Percentiles rank a stretch among this genome's conserved stretches.
These are phyloP conservation scores for Circinella umbellata DNA, from an alignment of 371 early-diverging fungal species.

Conservation along the genomic window DNA sequence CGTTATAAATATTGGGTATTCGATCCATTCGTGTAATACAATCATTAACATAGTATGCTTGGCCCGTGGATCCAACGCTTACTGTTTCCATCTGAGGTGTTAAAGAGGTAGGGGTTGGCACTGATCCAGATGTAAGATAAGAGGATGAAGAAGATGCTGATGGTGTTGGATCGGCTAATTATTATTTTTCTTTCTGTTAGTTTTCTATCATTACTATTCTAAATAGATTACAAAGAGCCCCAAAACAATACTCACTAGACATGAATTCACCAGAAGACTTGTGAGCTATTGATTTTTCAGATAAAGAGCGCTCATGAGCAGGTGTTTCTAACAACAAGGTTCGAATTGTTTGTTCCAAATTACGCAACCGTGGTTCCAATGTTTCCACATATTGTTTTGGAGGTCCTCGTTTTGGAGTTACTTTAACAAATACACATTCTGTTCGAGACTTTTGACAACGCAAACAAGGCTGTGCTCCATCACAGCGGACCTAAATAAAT, in stretches of 20 bases:
- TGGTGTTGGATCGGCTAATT: not conserved
- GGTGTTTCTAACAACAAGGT: slow-evolving; percentile 4
- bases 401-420: slow-evolving; percentile 49
- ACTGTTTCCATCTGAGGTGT: slow-evolving; percentile 15
- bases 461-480: slow-evolving; percentile 54
- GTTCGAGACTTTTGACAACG: slow-evolving; percentile 43
- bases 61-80: slow-evolving; percentile 36
- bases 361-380: slow-evolving; percentile 43
- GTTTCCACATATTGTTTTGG: slow-evolving; percentile 55
- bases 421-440: slow-evolving; percentile 48
- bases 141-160: slow-evolving; percentile 1
- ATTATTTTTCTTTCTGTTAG: too few relatives aligned
- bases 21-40: slow-evolving; percentile 33
- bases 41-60: slow-evolving; percentile 47
- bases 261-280: not conserved
- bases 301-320: not conserved
- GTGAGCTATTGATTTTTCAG: not conserved
- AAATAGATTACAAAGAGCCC: too few relatives aligned
- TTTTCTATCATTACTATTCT: too few relatives aligned
- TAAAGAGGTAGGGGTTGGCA: not conserved
- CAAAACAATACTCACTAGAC: not conserved
- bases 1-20: slow-evolving; percentile 25
- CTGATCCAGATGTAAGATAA: not conserved
- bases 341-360: slow-evolving; percentile 38
- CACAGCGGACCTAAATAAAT: slow-evolving; percentile 50